Evolutionary conservation across 805 yeast genomes (phyloP).

Genomic region (Jamesozyma spencerorum): DNA sequence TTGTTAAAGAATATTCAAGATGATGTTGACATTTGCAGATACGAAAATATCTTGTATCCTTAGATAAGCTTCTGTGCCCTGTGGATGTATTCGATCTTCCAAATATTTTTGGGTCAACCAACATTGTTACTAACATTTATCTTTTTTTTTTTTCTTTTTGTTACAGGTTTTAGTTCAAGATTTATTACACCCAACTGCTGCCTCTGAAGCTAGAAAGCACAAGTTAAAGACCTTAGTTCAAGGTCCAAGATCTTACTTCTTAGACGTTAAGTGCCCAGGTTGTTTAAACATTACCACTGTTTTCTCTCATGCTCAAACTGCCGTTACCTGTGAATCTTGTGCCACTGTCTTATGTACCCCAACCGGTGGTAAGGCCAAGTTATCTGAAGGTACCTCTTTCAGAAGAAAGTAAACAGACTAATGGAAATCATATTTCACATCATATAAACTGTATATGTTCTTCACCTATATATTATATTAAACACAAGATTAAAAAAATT

Average conservation of each 20-base stretch:
- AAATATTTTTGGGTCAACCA: too few species aligned
- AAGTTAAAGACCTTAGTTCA: constrained; percentile 96
- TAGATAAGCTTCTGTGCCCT: too few species aligned
- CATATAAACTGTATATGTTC: constrained; percentile 10
- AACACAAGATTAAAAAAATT: constrained; percentile 3
- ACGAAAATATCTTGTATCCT: too few species aligned
- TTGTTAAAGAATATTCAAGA: background rate
- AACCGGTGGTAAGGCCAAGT: constrained; percentile 99
- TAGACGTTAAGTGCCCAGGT: constrained; percentile 99
- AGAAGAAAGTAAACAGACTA: constrained; percentile 78
- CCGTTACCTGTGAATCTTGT: constrained; percentile 98
- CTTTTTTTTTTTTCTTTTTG: constrained; percentile 3
- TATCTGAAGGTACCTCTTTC: constrained; percentile 99
- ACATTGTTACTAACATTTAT: constrained; percentile 21
- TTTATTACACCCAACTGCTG: constrained; percentile 96
- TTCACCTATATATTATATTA: constrained; percentile 6
- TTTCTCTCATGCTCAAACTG: constrained; percentile 99
- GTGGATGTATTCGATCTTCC: too few species aligned
- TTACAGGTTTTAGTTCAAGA: constrained; percentile 93
- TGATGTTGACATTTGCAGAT: too few species aligned
- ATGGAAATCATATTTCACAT: constrained; percentile 1
- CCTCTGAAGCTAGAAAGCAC: constrained; percentile 93
- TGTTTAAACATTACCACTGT: constrained; percentile 98
- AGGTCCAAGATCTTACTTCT: constrained; percentile 97
- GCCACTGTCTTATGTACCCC: constrained; percentile 97